Evolutionary conservation across 1,139 yeast genomes (phyloP).

Genomic region (Arxiozyma slooffiae): DNA sequence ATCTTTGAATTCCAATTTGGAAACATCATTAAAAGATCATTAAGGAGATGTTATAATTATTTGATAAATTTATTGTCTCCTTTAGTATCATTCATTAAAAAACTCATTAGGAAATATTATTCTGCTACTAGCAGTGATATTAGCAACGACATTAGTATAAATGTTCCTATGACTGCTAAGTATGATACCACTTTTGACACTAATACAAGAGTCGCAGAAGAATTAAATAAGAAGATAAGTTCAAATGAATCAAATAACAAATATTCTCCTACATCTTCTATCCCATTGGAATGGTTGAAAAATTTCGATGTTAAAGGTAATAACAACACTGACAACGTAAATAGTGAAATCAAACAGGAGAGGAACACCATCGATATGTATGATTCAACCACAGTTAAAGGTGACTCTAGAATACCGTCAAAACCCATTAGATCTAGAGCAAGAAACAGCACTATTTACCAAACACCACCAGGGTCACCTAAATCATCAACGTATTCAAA

Average conservation of each 20-base stretch:
- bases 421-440: background rate
- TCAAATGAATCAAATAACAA: background rate
- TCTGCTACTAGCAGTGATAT: background rate
- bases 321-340: background rate
- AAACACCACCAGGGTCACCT: slow-evolving; percentile 5
- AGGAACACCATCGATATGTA: background rate
- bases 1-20: background rate
- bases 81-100: background rate
- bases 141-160: background rate
- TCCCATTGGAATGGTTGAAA: background rate
- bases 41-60: background rate
- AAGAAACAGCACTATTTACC: background rate
- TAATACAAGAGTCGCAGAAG: background rate
- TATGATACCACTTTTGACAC: background rate
- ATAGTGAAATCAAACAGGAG: background rate
- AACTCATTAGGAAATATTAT: background rate
- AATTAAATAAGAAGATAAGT: too few relatives aligned
- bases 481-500: background rate
- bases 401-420: background rate
- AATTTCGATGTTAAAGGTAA: background rate
- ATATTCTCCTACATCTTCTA: background rate
- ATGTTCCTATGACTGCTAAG: background rate
- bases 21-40: background rate
- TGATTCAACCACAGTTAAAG: background rate
- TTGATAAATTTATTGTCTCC: background rate